Evolutionary conservation across 2,329 filamentous ascomycete species (phyloP), one percentile per base, ranked within the genome.

Genomic region (Fusarium tjaetaba): DNA sequence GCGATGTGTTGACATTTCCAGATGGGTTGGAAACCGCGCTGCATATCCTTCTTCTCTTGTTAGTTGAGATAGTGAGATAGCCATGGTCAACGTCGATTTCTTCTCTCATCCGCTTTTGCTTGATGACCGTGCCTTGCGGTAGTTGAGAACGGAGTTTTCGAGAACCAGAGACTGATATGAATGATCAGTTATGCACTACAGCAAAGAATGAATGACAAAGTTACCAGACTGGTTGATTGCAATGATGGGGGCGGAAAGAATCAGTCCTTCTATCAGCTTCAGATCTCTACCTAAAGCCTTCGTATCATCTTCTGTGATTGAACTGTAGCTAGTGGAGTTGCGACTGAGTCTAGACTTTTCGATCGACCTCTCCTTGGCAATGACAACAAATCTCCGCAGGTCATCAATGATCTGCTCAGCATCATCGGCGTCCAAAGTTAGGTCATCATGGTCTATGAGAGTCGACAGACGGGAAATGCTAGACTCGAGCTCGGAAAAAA

Each of bases 331-430:
- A 9, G 2, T 2, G 1, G 7, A 22, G 7, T 15, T 22, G 6
- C 18, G 6, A 5, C 8, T 14, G 1, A 26, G 10, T 38, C 18
- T 6, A 7, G 32, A 11, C 16, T 26, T 68, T 2, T 2, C 10
- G 5, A 18, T 10, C 36, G 49, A 39, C 30, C 42, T 64, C 9
- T 72, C 65, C 14, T 36, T 73, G 3, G 71, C 71, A 15, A 56
- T 20, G 2, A 34, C 20, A 4, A 73, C 59, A 2, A 73, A 46
- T 41, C 22, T 73, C 20, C 49, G 42, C 2, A 73, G 11, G n/a
- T 73, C 69, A 11, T 73, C 69, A 15, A 73, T 55, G 16, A 73
- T 73, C 15, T 72, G 69, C 14, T 72, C 65, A 1, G 71, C 71
- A 34, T 72, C 69, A 1, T 73, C 69, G 4, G 71, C 65, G 3